Evolutionary conservation across 805 yeast species (phyloP).

Genomic region (Zygoascus ofunaensis): DNA sequence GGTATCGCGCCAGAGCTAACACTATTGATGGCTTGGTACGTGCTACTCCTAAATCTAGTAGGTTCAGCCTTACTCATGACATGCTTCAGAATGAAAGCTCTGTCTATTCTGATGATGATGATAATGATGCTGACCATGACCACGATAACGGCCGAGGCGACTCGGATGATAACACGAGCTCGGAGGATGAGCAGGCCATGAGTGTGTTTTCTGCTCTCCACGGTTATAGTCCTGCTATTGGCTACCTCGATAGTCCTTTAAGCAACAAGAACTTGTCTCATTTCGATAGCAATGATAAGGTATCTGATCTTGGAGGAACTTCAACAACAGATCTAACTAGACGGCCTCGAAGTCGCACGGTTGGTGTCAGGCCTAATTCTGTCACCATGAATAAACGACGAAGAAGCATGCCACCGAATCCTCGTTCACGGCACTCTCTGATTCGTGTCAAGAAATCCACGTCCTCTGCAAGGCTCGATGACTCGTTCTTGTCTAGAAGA

Average conservation of each 20-base stretch:
- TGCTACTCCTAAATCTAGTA: background rate
- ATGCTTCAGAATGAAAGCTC: background rate
- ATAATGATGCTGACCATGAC: constrained; percentile 5
- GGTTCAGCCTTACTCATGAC: background rate
- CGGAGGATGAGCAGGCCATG: constrained; percentile 21
- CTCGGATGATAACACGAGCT: constrained; percentile 9
- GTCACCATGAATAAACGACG: constrained; percentile 17
- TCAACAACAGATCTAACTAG: background rate
- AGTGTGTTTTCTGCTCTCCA: constrained; percentile 16
- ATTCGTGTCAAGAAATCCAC: background rate
- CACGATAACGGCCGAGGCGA: too few species aligned
- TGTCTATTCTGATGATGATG: constrained; percentile 1
- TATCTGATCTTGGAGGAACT: background rate
- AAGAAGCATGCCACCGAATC: constrained; percentile 11
- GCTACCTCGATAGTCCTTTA: constrained; percentile 9
- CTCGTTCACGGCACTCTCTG: background rate
- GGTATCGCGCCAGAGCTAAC: constrained; percentile 11
- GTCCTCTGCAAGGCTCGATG: background rate
- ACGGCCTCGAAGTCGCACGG: constrained; percentile 19
- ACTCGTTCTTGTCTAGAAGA: background rate
- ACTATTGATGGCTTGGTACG: constrained; percentile 10
- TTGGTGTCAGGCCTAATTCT: constrained; percentile 5
- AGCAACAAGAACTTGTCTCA: background rate
- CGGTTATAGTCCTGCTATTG: constrained; percentile 13
- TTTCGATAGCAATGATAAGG: background rate